Evolutionary conservation across 352 stramenopile genomes (phyloP), one percentile per base, ranked within the genome.

Genomic region (Globisporangium perplexum): DNA sequence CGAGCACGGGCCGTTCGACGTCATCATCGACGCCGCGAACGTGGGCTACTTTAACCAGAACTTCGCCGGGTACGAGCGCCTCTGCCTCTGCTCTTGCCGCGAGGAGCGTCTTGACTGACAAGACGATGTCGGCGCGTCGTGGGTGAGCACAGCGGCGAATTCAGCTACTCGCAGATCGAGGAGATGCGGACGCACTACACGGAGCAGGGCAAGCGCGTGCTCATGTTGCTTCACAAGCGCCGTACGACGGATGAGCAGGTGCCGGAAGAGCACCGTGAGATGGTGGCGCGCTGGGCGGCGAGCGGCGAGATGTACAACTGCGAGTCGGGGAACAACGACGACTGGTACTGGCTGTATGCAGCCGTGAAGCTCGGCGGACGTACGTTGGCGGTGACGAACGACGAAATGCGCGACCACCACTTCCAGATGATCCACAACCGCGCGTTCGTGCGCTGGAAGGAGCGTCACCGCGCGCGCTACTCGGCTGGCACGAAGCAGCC

Each of bases 341-440:
- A 99, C 84, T 99, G 96, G 96, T 99, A 98, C 75, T 99, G 97
- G 97, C 86, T 99, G 63, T 98, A 98, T 67, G 94, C 95, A 5
- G 93, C 93, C 7, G 80, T 97, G 42, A 88, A 85, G 58, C 68
- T 86, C n/a, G 73, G 84, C 43, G 74, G 74, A 1, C 74, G 80
- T 47, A 88, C 77, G 50, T 65, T 98, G 20, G 75, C 97, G 41
- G 71, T 99, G 10, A 98, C 95, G 4, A 99, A 99, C 77, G 97
- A 99, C 71, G 94, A 99, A 77, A 99, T 99, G 97, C 81, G 97
- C 53, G 97, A 99, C 82, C 97, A 99, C 77, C 96, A 99, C 73
- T 99, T 99, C 78, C 90, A 98, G 70, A 99, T 99, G 93, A 89
- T 99, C 59, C 88, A 96, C 58, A 93, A 96, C 57, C 72, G 78